phyloP scores from a whole-genome alignment of 192 early-diverging fungal genomes.

The Lunasporangiospora selenospora region DNA sequence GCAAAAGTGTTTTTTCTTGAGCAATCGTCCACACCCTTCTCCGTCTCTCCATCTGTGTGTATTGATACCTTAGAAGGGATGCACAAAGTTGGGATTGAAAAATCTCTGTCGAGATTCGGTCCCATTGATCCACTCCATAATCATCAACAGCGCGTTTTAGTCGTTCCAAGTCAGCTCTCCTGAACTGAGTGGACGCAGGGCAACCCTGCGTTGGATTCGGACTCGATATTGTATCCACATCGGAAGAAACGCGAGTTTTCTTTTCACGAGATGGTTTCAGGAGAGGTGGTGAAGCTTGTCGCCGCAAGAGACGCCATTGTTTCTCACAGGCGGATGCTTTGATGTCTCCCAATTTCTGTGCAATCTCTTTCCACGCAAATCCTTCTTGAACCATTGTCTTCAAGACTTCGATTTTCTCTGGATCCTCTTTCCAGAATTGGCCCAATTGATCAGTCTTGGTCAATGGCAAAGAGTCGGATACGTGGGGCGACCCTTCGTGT shows the following conservation, averaged over 20 bases:
- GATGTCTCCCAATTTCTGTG: conserved; percentile 3
- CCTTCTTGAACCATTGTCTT: not conserved
- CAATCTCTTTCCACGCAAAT: conserved; percentile 15
- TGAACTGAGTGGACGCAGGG: no score
- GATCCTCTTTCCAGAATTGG: conserved; percentile 12
- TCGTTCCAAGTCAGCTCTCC: not conserved
- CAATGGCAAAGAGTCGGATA: no score
- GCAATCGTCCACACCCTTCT: conserved; percentile 8
- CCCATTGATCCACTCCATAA: conserved; percentile 15
- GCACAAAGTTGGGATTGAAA: conserved; percentile 1
- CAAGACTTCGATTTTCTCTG: not conserved
- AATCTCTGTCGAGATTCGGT: not conserved
- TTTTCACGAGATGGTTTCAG: not conserved
- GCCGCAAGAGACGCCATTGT: conserved; percentile 15
- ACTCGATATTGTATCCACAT: not conserved
- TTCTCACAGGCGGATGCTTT: conserved; percentile 18
- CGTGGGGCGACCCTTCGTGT: no score
- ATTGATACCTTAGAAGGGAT: conserved; percentile 5
- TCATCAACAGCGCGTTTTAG: conserved; percentile 8
- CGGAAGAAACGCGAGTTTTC: not conserved
- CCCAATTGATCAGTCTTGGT: no score
- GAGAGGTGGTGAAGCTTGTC: no score
- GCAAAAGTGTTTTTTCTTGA: not conserved
- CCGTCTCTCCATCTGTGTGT: conserved; percentile 5
- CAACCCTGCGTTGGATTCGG: no score